Conservation (phyloP, 352 stramenopile species). For the Thalassiosira mediterranea region DNA sequence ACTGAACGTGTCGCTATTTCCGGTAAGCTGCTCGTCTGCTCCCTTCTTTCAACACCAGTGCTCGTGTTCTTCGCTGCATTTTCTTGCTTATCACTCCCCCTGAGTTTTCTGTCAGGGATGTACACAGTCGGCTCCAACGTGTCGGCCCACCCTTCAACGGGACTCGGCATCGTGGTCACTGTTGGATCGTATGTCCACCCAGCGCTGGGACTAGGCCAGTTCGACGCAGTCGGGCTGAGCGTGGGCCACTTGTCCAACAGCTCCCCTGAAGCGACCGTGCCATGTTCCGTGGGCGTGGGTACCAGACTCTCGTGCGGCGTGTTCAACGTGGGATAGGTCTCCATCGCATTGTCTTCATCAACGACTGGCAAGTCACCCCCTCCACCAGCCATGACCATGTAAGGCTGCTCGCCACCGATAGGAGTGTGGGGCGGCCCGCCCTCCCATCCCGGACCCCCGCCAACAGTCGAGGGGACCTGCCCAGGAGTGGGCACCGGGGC, state of each 20-base stretch:
- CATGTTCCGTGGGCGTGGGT: no score
- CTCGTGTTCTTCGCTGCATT: background rate
- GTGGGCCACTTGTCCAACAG: background rate
- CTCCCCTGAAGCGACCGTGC: no score
- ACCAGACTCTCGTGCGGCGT: background rate
- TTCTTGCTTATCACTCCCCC: background rate
- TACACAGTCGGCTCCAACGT: no score
- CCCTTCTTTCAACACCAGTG: background rate
- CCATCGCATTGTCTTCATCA: background rate
- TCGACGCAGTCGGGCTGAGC: background rate
- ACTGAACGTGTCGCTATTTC: constrained; percentile 28
- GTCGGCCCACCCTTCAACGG: no score
- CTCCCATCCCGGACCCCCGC: background rate
- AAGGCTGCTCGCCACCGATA: no score
- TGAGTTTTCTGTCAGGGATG: background rate
- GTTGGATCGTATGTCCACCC: no score
- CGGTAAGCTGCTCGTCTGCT: background rate
- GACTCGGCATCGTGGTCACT: no score
- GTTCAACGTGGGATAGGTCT: background rate
- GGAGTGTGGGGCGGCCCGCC: no score
- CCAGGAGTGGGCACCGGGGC: background rate
- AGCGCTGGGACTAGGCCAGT: no score
- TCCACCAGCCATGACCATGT: background rate
- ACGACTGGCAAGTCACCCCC: background rate
- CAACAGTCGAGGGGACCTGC: background rate